Evolutionary conservation across 192 early-diverging fungal species (phyloP), one percentile per base, ranked within the genome.

Genomic region (Linnemannia schmuckeri): DNA sequence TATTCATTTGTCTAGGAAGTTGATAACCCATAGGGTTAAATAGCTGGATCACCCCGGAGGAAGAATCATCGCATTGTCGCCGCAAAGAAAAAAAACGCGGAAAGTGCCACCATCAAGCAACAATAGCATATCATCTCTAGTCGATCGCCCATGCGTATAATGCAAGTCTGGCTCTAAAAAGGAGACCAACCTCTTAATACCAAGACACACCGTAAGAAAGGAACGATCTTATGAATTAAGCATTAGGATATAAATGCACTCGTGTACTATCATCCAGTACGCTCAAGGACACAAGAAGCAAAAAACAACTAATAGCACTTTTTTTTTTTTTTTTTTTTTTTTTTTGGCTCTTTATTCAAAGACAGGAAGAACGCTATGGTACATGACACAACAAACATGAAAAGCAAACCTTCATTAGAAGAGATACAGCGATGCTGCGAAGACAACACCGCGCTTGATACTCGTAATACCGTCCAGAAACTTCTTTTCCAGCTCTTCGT

Each of bases 381-480:
- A 66, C 61, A 66, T 27, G 61, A 13, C 12, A 27, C 33, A 12
- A 66, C n/a, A 27, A 12, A 66, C 10, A 66, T 33, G 30, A 10
- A 8, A 15, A 15, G 27, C 30, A 40, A 52, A 52, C 49, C 49
- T 52, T 15, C 17, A n/a, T 37, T 27, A 41, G 91, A 92, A 97
- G 38, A 96, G 87, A 76, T 97, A 98, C 80, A 98, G 92, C 70
- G 95, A 96, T 9, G 93, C 93, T 22, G 97, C 97, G 90, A 97
- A 98, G 12, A 98, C 94, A 90, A 98, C 97, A 80, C 97, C 97
- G 70, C 97, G 91, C 88, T 97, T 96, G 83, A 98, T 96, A 87
- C 93, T 94, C 76, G 87, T 91, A 76, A 96, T 96, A 38, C 95
- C 96, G 69, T 96, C 95, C 27, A 94, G 91, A 90, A 99, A 98